Evolutionary conservation across 352 stramenopile genomes (phyloP).

Genomic region (Phytophthora pistaciae): DNA sequence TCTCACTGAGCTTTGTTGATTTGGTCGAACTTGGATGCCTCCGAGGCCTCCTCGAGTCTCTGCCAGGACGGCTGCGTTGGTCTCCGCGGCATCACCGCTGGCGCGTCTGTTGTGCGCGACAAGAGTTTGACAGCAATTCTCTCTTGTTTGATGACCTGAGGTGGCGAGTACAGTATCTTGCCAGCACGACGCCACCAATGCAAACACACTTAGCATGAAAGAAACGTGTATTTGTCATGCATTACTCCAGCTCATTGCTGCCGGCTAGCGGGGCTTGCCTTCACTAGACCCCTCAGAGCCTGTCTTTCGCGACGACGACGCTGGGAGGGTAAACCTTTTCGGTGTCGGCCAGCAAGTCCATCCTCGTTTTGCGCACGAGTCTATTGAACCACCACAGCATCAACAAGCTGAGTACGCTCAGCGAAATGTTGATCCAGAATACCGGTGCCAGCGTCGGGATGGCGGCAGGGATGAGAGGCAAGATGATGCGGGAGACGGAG

Average conservation of each 20-base stretch:
- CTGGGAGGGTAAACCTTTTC: slow-evolving; percentile 35
- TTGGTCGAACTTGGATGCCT: no score
- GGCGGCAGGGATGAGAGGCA: slow-evolving; percentile 69
- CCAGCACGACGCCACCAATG: no score
- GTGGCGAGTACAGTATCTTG: no score
- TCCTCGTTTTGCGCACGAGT: slow-evolving; percentile 49
- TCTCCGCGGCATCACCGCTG: background rate
- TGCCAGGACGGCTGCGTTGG: background rate
- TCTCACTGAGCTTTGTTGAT: background rate
- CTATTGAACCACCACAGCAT: slow-evolving; percentile 73
- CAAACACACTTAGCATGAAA: background rate
- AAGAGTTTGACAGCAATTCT: no score
- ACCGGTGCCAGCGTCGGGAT: slow-evolving; percentile 68
- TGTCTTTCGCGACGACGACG: slow-evolving; percentile 26
- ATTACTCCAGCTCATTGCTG: background rate
- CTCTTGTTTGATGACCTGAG: no score
- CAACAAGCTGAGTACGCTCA: slow-evolving; percentile 60
- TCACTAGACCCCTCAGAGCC: background rate
- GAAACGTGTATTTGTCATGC: slow-evolving; percentile 4
- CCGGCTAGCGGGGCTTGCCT: background rate
- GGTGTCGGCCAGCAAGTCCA: slow-evolving; percentile 43
- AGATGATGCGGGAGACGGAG: slow-evolving; percentile 76
- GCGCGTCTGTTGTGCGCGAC: background rate
- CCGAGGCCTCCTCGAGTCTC: background rate
- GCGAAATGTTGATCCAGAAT: slow-evolving; percentile 72